phyloP scores from a whole-genome alignment of 202 grass and related monocot genomes.

The Hordeum pubiflorum region DNA sequence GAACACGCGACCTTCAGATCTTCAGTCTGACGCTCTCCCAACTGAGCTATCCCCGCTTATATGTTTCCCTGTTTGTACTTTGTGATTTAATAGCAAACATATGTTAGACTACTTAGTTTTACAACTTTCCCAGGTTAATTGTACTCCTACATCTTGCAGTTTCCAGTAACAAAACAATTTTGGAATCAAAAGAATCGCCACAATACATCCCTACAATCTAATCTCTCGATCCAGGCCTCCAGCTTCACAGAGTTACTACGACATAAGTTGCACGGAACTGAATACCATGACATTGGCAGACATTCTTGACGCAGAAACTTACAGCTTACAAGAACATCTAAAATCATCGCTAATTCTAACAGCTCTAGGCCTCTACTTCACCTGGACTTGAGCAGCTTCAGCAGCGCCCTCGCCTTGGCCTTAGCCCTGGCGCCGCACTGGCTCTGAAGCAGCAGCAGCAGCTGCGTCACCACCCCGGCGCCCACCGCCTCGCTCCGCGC shows the following conservation, averaged over 20 bases:
- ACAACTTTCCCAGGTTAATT: not conserved
- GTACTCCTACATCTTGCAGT: not conserved
- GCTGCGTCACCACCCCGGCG: slow-evolving; percentile 54
- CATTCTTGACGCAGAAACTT: slow-evolving; percentile 27
- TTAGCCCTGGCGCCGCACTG: slow-evolving; percentile 56
- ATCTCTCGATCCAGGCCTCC: not conserved
- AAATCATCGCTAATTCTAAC: not conserved
- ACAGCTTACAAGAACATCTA: slow-evolving; percentile 38
- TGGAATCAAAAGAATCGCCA: not conserved
- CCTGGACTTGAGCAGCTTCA: slow-evolving; percentile 57
- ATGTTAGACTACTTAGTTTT: too few relatives aligned
- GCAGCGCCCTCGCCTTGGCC: slow-evolving; percentile 51
- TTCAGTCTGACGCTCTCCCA: slow-evolving; percentile 64
- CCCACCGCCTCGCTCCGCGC: slow-evolving; percentile 33
- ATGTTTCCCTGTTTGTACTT: not conserved
- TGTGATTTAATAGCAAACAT: too few relatives aligned
- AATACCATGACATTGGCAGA: not conserved
- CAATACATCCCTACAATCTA: not conserved
- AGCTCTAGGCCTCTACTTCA: slow-evolving; percentile 3
- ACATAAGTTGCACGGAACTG: not conserved
- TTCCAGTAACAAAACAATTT: not conserved
- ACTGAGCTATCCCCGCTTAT: slow-evolving; percentile 45
- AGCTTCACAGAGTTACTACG: not conserved
- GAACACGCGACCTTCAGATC: slow-evolving; percentile 62
- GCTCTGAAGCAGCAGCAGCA: slow-evolving; percentile 83